Base-by-base conservation (phyloP, 352 stramenopile genomes). In the Pythium monospermum region DNA sequence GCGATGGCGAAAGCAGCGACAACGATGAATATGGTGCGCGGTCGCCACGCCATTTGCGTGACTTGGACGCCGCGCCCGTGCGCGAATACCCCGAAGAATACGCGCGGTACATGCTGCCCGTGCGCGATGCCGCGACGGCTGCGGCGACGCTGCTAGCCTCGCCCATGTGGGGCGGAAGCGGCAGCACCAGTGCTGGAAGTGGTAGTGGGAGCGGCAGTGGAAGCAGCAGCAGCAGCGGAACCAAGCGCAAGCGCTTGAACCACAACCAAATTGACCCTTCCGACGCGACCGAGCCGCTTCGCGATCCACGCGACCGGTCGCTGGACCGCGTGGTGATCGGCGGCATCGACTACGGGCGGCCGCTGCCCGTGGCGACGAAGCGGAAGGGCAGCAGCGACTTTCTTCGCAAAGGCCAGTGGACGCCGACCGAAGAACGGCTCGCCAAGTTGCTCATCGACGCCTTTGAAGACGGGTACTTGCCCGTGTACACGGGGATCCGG, bases 381-480 rank as follows among this genome's bases (percentile, higher is more conserved):
- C 73, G 76, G 25, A 89, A 87, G 46, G 67, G 52, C 25, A 83
- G 68, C 58, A 71, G 67, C n/a, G 73, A 87, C 30, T 89, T 70
- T 50, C 58, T 91, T 0, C 69, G 80, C 10, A 91, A 87, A 47
- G 80, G 80, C 0, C 76, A 88, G 60, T 91, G 80, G 80, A 87
- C 76, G 4, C 58, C 57, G 12, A 85, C 73, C 0, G 80, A 91
- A 47, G 80, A 90, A 52, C 59, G 63, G 43, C 68, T 85, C 11
- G 73, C 79, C 1, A 47, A 67, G 1, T 54, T 76, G 15, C 65
- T 90, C 8, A 87, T 90, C 36, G 74, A 87, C 36, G 73, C 72
- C 0, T 90, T 90, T 42, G 73, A 87, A 45, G 71, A 87, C 50
- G 79, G 79, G 3, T 83, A 84, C 35, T 39, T 90, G 33, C 79